These are phyloP conservation scores for Cynanchum wilfordii DNA, from an alignment of 257 asterid genomes.

Conservation along the genomic window DNA sequence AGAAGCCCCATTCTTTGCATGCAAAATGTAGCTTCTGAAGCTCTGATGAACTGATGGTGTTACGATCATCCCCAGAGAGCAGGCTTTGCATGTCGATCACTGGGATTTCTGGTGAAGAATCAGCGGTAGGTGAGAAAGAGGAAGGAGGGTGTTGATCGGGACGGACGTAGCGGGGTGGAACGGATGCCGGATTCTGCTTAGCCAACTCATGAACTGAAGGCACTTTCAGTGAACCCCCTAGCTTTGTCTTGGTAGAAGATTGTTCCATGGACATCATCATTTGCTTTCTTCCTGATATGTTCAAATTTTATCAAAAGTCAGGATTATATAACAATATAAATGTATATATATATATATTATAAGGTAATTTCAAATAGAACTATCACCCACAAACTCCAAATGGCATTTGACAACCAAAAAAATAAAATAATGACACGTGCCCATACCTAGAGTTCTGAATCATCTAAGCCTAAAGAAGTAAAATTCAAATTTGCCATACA, in stretches of 20 bases:
- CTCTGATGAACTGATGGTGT: conserved; percentile 22
- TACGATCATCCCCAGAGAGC: conserved; percentile 8
- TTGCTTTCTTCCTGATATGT: too few species aligned
- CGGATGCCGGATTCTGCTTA: conserved; percentile 19
- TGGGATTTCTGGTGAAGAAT: conserved; percentile 24
- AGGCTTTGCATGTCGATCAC: conserved; percentile 33
- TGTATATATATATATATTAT: too few species aligned
- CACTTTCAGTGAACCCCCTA: conserved; percentile 39
- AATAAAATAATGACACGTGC: too few species aligned
- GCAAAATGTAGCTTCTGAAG: conserved; percentile 40
- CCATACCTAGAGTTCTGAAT: too few species aligned
- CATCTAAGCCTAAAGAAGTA: too few species aligned
- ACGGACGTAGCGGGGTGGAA: conserved; percentile 46
- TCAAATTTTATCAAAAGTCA: too few species aligned
- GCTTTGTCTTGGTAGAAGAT: conserved; percentile 7
- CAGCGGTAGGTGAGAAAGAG: conserved; percentile 11
- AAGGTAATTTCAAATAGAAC: too few species aligned
- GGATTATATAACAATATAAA: too few species aligned
- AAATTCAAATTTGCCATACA: too few species aligned
- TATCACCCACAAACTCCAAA: too few species aligned
- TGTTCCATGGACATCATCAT: conserved; percentile 14
- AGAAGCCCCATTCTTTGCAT: conserved; percentile 53
- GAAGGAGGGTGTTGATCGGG: conserved; percentile 21
- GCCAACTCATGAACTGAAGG: conserved; percentile 56
- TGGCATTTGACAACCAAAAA: too few species aligned